Conservation (phyloP, 352 stramenopile species). For the Saprolegnia diclina region DNA sequence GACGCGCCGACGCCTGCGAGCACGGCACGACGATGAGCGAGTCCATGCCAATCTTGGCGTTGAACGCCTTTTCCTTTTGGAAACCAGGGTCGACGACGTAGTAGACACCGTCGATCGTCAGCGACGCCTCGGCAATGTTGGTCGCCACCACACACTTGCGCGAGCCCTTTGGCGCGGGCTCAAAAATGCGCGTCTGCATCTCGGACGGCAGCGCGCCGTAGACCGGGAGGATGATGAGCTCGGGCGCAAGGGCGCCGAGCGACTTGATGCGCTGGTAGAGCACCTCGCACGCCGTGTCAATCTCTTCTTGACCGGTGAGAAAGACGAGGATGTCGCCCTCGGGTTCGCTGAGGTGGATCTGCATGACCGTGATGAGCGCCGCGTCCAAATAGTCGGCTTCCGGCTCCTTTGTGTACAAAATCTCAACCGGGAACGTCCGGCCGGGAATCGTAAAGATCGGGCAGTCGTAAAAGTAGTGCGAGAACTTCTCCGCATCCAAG, state of each 20-base stretch:
- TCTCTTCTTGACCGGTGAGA: constrained; percentile 98
- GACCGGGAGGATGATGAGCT: constrained; percentile 97
- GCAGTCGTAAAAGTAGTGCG: constrained; percentile 95
- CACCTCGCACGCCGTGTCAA: constrained; percentile 98
- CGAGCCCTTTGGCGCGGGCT: constrained; percentile 91
- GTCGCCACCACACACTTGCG: constrained; percentile 99
- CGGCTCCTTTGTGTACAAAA: constrained; percentile 98
- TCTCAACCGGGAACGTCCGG: constrained; percentile 97
- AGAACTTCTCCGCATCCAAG: constrained; percentile 98
- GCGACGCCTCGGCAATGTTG: constrained; percentile 99
- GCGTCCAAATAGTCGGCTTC: constrained; percentile 98
- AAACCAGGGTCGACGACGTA: constrained; percentile 94
- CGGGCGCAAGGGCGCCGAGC: constrained; percentile 92
- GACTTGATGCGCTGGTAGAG: constrained; percentile 97
- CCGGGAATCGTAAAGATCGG: constrained; percentile 99
- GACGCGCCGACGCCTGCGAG: constrained; percentile 96
- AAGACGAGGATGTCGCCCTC: constrained; percentile 99
- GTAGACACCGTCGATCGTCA: constrained; percentile 99
- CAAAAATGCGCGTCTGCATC: constrained; percentile 99
- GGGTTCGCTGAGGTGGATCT: constrained; percentile 98
- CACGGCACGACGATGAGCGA: constrained; percentile 98
- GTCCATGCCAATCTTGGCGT: constrained; percentile 99
- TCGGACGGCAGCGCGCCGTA: constrained; percentile 97
- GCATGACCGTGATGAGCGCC: constrained; percentile 97
- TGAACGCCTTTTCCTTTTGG: constrained; percentile 99